Base-by-base conservation (phyloP, 306 rosid species). In the Vigna mungo region DNA sequence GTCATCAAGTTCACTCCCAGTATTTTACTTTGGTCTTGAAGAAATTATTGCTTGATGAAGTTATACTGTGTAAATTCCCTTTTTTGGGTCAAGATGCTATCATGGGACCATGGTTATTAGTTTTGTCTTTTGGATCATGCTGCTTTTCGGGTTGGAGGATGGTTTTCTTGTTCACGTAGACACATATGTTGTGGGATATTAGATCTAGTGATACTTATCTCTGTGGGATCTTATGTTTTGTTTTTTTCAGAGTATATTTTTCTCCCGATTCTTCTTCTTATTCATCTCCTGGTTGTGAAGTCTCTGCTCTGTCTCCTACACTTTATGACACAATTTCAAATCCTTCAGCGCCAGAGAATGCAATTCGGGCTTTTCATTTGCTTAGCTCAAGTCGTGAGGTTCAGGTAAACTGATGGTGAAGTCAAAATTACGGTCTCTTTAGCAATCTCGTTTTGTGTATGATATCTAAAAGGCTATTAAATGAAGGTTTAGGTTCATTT, bases 341-440 rank as follows among this genome's bases (percentile, higher is more conserved):
- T 74, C 67, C 80, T 59, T 68, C 86, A 0, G 86, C 72, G 25
- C 90, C 99, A 4, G 72, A 78, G 48, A 87, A 81, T 72, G 94
- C 89, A 53, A 71, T 90, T 72, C 88, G 81, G 72, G 97, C 96
- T 59, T 89, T 92, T 81, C 83, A 66, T 51, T 48, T 88, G 48
- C 86, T 95, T 60, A 90, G 91, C 51, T 11, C 60, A 59, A 92
- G 87, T 86, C 0, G 81, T 44, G 86, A 86, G 83, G 96, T 75
- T 23, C 97, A 89, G 99, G 99, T 92, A 82, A 66, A 75, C 70
- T 27, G 37, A 15, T 80, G 69, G 13, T 58, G 48, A 41, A 41
- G 12, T 41, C 44, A 7, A 39, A 39, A 15, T 41, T 41, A 41
- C 46, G 2, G 46, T 9, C 46, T 41, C 12, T 41, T 41, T 1